A percentile compares a stretch with the other conserved stretches of the same genome.
phyloP scores from a whole-genome alignment of 169 alveolate species.

The Plasmodium gaboni region DNA sequence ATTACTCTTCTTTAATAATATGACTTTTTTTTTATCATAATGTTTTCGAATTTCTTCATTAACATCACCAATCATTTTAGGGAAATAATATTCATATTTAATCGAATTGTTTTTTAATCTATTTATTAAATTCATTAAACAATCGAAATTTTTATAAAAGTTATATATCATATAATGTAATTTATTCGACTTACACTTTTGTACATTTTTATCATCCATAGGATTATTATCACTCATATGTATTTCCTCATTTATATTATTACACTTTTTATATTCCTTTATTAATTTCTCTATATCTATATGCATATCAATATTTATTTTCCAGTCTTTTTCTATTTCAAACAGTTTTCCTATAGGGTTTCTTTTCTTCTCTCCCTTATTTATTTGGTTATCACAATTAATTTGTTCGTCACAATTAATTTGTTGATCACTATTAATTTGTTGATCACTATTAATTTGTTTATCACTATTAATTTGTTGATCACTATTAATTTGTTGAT shows the following conservation, averaged over 20 bases:
- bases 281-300: conserved; percentile 42
- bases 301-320: conserved; percentile 37
- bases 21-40: conserved; percentile 88
- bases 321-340: conserved; percentile 64
- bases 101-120: conserved; percentile 25
- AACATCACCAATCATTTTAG: conserved; percentile 88
- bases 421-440: no score
- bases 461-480: no score
- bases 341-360: conserved; percentile 28
- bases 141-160: conserved; percentile 60
- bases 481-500: no score
- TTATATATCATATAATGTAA: conserved; percentile 48
- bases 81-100: conserved; percentile 83
- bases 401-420: no score
- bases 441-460: no score
- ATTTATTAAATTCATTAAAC: conserved; percentile 48
- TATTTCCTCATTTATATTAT: neutral
- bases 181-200: conserved; percentile 9
- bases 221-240: neutral
- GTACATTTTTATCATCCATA: neutral
- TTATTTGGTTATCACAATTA: no score
- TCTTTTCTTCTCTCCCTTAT: neutral
- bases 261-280: conserved; percentile 21
- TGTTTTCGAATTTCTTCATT: conserved; percentile 87
- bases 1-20: conserved; percentile 85